Evolutionary conservation across 345 rosid species (phyloP).

Genomic region (Dovyalis caffra): DNA sequence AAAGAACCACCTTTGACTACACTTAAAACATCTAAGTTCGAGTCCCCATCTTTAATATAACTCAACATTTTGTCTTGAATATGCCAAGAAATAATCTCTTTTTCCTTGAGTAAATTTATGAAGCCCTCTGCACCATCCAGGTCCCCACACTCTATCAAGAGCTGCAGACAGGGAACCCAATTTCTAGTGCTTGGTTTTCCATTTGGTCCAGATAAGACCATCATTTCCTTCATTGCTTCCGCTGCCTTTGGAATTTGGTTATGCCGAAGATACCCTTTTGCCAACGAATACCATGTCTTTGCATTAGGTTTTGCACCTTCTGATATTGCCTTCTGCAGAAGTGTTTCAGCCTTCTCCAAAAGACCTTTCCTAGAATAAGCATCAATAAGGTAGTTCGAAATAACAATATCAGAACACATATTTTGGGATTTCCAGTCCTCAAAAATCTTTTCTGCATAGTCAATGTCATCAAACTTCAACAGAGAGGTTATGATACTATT

Average conservation of each 20-base stretch:
- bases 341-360: conserved; percentile 30
- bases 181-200: conserved; percentile 16
- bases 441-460: conserved; percentile 38
- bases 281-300: conserved; percentile 30
- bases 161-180: conserved; percentile 25
- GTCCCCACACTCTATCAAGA: conserved; percentile 22
- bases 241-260: conserved; percentile 24
- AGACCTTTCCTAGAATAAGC: conserved; percentile 34
- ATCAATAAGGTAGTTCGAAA: conserved; percentile 30
- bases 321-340: conserved; percentile 10
- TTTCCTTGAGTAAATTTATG: conserved; percentile 18
- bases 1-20: too few species aligned
- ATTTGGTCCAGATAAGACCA: conserved; percentile 1
- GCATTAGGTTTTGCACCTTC: conserved; percentile 28
- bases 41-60: neutral
- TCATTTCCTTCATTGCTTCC: conserved; percentile 33
- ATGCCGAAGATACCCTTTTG: conserved; percentile 20
- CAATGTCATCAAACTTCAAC: conserved; percentile 42
- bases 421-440: conserved; percentile 39
- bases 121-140: conserved; percentile 26
- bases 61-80: conserved; percentile 21
- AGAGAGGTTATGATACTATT: conserved; percentile 18
- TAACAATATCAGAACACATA: conserved; percentile 7
- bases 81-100: conserved; percentile 20
- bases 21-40: conserved; percentile 1